Base-by-base conservation (phyloP, 1,284 basidiomycete species). In the Marasmius oreades region DNA sequence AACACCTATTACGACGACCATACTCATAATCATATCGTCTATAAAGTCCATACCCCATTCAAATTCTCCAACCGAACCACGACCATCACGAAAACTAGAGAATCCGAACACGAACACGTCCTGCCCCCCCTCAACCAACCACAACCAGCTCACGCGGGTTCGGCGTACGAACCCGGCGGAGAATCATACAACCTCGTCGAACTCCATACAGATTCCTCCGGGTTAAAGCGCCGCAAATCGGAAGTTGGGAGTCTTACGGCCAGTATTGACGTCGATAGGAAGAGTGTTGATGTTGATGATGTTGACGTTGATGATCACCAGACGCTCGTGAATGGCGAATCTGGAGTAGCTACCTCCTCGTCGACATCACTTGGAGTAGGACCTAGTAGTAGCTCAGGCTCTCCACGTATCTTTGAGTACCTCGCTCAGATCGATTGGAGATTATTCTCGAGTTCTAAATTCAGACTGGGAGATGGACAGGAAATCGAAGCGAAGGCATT, bases 401-500 rank as follows among this genome's bases (percentile, higher is more conserved):
- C 39, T 42, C 20, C 26, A 33, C 18, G 26, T 7, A 18, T 37
- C 14, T 55, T 59, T 31, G 46, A 43, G 24, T 53, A 55, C 22
- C n/a, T 59, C 24, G 57, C 57, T 16, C 57, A 58, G n/a, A 55
- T 59, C 14, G 54, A 55, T 12, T 55, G 54, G 57, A 55, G 37
- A 22, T 22, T 53, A 3, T 43, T 56, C 33, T n/a, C 45, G 33
- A 53, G 54, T 46, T 50, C 57, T 3, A 48, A 39, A n/a, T 26
- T 59, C 3, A 42, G 57, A 20, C 53, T 59, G 7, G 53, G 43
- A 36, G 42, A 44, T 23, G 57, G 57, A 8, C 12, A 26, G 1
- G 47, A 50, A 31, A 33, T 50, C 28, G n/a, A 28, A 31, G 28
- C 47, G 24, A 50, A 50, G 26, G 47, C 2, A 7, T 33, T 50